These are phyloP conservation scores for Kalanchoe fedtschenkoi DNA, from an alignment of 164 flowering plant genomes.

Conservation along the genomic window DNA sequence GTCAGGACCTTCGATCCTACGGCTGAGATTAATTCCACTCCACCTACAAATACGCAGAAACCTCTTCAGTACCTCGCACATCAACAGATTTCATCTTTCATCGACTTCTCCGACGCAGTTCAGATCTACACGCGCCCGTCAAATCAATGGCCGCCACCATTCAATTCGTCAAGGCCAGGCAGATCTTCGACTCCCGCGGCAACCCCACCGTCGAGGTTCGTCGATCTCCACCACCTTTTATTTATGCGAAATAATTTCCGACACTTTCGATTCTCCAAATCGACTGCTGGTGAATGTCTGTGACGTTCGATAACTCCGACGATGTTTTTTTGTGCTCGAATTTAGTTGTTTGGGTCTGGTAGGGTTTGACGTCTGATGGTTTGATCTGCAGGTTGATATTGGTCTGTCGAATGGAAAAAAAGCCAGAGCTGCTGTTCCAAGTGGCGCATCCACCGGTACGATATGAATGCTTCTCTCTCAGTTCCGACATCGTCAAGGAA, in stretches of 20 bases:
- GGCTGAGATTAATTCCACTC: neutral
- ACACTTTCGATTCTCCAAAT: too few species aligned
- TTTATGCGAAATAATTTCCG: neutral
- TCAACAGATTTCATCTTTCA: neutral
- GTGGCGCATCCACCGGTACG: conserved; percentile 90
- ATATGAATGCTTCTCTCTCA: neutral
- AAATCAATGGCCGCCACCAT: conserved; percentile 40
- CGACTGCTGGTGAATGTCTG: too few species aligned
- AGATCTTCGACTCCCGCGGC: conserved; percentile 95
- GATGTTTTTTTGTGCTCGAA: too few species aligned
- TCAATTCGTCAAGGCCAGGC: conserved; percentile 49
- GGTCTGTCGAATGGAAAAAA: conserved; percentile 26
- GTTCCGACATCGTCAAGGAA: neutral
- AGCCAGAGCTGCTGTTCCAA: conserved; percentile 83
- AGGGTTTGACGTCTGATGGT: conserved; percentile 2
- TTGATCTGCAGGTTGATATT: conserved; percentile 44
- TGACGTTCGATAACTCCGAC: too few species aligned
- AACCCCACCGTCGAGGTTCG: conserved; percentile 85
- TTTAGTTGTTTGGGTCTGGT: too few species aligned
- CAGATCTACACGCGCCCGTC: neutral
- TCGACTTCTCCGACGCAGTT: neutral
- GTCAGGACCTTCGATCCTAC: neutral
- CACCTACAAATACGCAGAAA: neutral
- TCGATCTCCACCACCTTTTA: neutral
- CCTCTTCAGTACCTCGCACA: neutral